These are phyloP conservation scores for Macrolepiota albuminosa DNA, from an alignment of 768 basidiomycete genomes.

Conservation along the genomic window DNA sequence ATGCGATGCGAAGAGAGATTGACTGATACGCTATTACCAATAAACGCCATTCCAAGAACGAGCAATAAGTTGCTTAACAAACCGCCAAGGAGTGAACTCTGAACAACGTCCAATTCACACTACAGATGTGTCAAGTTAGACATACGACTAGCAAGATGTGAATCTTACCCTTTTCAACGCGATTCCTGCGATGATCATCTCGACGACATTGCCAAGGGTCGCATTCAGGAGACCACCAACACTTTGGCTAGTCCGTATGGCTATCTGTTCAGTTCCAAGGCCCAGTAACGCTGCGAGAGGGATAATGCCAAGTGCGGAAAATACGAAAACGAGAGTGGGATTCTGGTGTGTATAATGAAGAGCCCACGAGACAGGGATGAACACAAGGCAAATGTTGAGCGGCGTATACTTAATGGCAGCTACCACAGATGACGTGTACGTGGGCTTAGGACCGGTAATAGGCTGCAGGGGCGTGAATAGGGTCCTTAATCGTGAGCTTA, in stretches of 20 bases:
- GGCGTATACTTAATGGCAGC: background rate
- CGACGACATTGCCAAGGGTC: conserved; percentile 47
- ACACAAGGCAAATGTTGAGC: background rate
- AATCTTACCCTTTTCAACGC: conserved; percentile 23
- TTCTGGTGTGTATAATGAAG: background rate
- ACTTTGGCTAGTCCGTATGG: conserved; percentile 41
- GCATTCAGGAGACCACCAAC: conserved; percentile 52
- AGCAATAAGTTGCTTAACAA: conserved; percentile 71
- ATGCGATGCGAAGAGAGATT: background rate
- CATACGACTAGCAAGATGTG: too few relatives aligned
- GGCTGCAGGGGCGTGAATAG: background rate
- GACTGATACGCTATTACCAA: conserved; percentile 36
- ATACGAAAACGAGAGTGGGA: background rate
- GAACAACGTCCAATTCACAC: conserved; percentile 30
- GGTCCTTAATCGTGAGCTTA: background rate
- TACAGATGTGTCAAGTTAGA: background rate
- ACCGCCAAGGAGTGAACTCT: conserved; percentile 47
- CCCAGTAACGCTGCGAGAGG: conserved; percentile 18
- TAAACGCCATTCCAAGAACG: conserved; percentile 77
- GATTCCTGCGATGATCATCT: conserved; percentile 47
- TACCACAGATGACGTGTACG: background rate
- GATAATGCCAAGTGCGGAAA: background rate
- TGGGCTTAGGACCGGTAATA: background rate
- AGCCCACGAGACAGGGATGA: background rate
- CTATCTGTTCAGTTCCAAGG: conserved; percentile 50